Evolutionary conservation across 352 stramenopile genomes (phyloP).

Genomic region (Pythium coloratum): DNA sequence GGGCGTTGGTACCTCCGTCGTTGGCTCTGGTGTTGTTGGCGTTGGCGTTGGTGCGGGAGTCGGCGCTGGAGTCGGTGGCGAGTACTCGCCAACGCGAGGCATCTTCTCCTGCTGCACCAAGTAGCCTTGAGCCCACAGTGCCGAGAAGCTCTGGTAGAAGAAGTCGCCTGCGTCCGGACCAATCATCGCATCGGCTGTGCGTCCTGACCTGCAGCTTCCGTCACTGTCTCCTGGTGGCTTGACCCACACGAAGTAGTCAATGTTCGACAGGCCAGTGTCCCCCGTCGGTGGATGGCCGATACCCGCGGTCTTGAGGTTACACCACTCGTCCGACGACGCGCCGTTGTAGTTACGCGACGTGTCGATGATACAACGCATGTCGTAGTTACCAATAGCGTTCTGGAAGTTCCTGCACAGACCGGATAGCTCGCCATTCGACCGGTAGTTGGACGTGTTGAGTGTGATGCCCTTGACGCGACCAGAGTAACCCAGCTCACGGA

Average conservation of each 20-base stretch:
- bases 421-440: conserved; percentile 32
- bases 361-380: conserved; percentile 54
- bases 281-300: conserved; percentile 58
- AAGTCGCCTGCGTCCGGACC: conserved; percentile 48
- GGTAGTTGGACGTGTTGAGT: conserved; percentile 81
- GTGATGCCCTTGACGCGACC: conserved; percentile 45
- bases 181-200: conserved; percentile 28
- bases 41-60: conserved; percentile 31
- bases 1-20: background rate
- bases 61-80: conserved; percentile 18
- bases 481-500: conserved; percentile 27
- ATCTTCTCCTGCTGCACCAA: conserved; percentile 48
- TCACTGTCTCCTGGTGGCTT: conserved; percentile 71
- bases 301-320: conserved; percentile 57
- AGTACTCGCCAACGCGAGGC: conserved; percentile 35
- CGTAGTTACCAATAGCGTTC: conserved; percentile 14
- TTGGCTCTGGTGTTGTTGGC: conserved; percentile 6
- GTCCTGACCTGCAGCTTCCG: conserved; percentile 36
- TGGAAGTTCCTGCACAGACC: conserved; percentile 58
- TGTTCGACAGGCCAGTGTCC: conserved; percentile 42
- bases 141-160: conserved; percentile 49
- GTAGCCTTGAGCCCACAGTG: conserved; percentile 55
- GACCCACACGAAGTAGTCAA: conserved; percentile 79
- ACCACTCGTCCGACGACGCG: conserved; percentile 53
- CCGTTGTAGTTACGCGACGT: conserved; percentile 67